Evolutionary conservation across 805 yeast genomes (phyloP).

Genomic region (Pichia phayaonensis): DNA sequence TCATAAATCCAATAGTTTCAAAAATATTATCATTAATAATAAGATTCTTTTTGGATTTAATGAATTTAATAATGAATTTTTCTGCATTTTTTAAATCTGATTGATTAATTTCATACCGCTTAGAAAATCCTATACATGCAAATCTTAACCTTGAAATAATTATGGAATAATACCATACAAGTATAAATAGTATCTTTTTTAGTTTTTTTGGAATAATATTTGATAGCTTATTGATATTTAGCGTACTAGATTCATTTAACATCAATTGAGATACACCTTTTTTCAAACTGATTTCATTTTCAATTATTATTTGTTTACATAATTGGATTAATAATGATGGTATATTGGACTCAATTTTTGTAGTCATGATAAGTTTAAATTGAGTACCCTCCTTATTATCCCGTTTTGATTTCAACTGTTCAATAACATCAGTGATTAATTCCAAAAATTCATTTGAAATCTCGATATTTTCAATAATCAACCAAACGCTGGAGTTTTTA

Average conservation of each 20-base stretch:
- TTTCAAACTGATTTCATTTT: slow-evolving; percentile 55
- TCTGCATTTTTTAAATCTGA: slow-evolving; percentile 54
- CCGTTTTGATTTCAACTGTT: slow-evolving; percentile 14
- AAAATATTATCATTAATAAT: slow-evolving; percentile 1
- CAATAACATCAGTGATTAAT: slow-evolving; percentile 41
- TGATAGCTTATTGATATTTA: slow-evolving; percentile 2
- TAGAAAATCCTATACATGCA: slow-evolving; percentile 55
- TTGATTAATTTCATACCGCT: slow-evolving; percentile 62
- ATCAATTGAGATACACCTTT: slow-evolving; percentile 29
- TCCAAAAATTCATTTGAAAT: slow-evolving; percentile 60
- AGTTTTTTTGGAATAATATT: slow-evolving; percentile 33
- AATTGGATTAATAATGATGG: slow-evolving; percentile 51
- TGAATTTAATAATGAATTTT: slow-evolving; percentile 34
- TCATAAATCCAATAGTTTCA: slow-evolving; percentile 31
- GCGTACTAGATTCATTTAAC: slow-evolving; percentile 20
- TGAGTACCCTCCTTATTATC: slow-evolving; percentile 15
- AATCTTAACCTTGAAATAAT: slow-evolving; percentile 52
- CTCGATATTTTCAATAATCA: slow-evolving; percentile 75
- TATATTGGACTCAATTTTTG: slow-evolving; percentile 38
- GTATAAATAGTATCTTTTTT: slow-evolving; percentile 40
- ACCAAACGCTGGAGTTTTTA: slow-evolving; percentile 52
- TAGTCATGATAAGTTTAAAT: slow-evolving; percentile 61
- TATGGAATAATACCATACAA: slow-evolving; percentile 67
- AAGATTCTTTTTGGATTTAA: slow-evolving; percentile 17
- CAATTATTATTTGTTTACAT: slow-evolving; percentile 52